phyloP scores from a whole-genome alignment of 2,329 filamentous ascomycete species.

The Colletotrichum salicis region DNA sequence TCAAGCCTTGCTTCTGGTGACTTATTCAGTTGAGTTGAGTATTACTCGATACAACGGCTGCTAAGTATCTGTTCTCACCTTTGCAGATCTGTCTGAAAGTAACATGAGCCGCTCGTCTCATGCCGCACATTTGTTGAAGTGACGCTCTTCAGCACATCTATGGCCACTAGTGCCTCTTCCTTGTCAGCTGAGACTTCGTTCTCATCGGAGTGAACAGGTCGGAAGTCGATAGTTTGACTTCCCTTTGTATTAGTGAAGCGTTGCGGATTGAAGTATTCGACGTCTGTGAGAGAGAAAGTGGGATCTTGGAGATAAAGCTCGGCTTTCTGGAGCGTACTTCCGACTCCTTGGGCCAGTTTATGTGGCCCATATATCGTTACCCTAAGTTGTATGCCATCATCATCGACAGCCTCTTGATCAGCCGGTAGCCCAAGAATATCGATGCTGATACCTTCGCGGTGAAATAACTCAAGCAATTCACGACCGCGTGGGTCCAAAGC shows the following conservation, averaged over 20 bases:
- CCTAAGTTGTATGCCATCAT: neutral
- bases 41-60: fast-evolving
- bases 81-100: neutral
- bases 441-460: neutral
- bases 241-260: neutral
- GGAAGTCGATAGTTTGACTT: neutral
- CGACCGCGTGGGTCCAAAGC: neutral
- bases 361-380: neutral
- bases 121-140: neutral
- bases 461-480: neutral
- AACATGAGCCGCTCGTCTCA: neutral
- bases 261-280: neutral
- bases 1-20: neutral
- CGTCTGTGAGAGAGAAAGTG: neutral
- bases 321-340: neutral
- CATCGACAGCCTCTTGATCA: neutral
- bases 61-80: neutral
- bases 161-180: neutral
- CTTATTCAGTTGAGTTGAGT: neutral
- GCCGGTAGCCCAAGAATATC: neutral
- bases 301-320: neutral
- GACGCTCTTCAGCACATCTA: neutral
- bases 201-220: neutral
- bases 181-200: neutral
- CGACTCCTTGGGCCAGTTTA: neutral